phyloP scores from a whole-genome alignment of 805 yeast genomes.

The Candida argentea region DNA sequence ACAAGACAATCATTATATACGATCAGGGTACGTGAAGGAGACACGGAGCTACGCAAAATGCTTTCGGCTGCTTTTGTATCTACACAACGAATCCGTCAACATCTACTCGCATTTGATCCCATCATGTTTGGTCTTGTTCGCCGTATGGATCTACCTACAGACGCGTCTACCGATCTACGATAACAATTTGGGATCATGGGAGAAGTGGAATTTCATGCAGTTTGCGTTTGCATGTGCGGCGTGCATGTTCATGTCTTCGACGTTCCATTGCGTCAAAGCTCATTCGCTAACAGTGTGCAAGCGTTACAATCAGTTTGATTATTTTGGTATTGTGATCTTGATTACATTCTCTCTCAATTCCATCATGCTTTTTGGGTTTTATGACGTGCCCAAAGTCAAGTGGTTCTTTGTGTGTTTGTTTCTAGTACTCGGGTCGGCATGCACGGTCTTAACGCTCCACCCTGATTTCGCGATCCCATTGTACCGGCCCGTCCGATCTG shows the following conservation, averaged over 20 bases:
- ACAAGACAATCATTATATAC: slow-evolving; percentile 58
- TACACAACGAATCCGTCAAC: slow-evolving; percentile 67
- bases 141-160: slow-evolving; percentile 15
- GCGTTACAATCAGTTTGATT: slow-evolving; percentile 63
- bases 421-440: slow-evolving; percentile 44
- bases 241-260: slow-evolving; percentile 55
- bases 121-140: slow-evolving; percentile 17
- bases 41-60: slow-evolving; percentile 39
- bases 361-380: slow-evolving; percentile 28
- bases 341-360: slow-evolving; percentile 54
- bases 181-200: slow-evolving; percentile 24
- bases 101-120: slow-evolving; percentile 59
- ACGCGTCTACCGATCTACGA: slow-evolving; percentile 15
- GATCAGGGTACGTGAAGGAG: slow-evolving; percentile 53
- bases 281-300: slow-evolving; percentile 48
- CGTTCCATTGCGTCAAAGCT: slow-evolving; percentile 57
- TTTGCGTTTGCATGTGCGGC: slow-evolving; percentile 48
- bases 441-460: slow-evolving; percentile 54
- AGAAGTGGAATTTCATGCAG: slow-evolving; percentile 39
- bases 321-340: slow-evolving; percentile 62
- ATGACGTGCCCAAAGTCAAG: slow-evolving; percentile 32
- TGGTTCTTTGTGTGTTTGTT: slow-evolving; percentile 37
- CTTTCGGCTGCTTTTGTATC: slow-evolving; percentile 36
- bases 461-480: slow-evolving; percentile 57
- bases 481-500: slow-evolving; percentile 71